Base-by-base conservation (phyloP, 2,329 filamentous ascomycete species). In the Kalaharituber pfeilii region DNA sequence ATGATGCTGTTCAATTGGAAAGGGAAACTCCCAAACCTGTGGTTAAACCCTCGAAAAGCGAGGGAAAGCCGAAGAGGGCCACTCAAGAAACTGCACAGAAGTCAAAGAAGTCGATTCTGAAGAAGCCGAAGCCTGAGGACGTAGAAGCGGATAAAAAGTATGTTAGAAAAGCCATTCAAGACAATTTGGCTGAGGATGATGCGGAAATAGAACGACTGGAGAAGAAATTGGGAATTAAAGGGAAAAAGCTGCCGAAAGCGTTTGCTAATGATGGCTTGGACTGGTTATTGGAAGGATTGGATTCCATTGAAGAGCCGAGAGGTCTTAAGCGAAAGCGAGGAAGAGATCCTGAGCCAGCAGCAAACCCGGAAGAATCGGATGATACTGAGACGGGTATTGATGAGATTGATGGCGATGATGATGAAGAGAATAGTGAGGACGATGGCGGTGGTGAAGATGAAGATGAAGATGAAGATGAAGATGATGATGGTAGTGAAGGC, bases 161-260 rank as follows among this genome's bases (percentile, higher is more conserved):
- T 55, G 57, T 60, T 5, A 29, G 56, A 24, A 60, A 57, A 30
- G 57, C 58, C 63, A 22, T 79, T n/a, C 78, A 75, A 64, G 75
- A 81, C 2, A 79, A 77, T 61, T 71, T 95, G 3, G 80, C 78
- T 0, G 74, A 85, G 57, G 89, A 98, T 56, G 87, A 96, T 64
- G 84, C 80, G 1, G 86, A 94, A 62, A 96, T 98, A 62, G 81
- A 82, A 20, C 80, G 80, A 2, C 71, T 95, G 28, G 91, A 98
- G 70, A 87, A 82, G 67, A 93, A 85, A 64, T 71, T 98, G 2
- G 89, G 91, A 0, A 75, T 95, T 29, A 80, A 75, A 60, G 82
- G 82, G 57, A 93, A 86, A 64, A 81, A 77, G 28, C 68, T 86
- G 4, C 80, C 81, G 0, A 82, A 84, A 60, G 73, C 79, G 0